Conservation (phyloP, 1,284 basidiomycete genomes). For the Athelia psychrophila region DNA sequence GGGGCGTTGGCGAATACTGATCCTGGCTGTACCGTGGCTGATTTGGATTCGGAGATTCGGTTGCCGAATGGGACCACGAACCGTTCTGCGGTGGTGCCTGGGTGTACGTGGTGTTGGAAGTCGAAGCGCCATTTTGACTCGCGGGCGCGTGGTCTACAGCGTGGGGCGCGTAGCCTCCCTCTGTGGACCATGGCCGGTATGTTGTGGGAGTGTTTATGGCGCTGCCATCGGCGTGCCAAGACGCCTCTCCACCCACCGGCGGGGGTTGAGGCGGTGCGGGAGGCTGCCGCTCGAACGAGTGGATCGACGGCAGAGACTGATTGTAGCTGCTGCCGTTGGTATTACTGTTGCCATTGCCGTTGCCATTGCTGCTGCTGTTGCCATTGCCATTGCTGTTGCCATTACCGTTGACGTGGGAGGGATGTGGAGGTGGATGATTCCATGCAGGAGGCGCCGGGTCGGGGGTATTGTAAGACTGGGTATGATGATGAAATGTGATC, state of each 20-base stretch:
- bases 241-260: not conserved
- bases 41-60: not conserved
- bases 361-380: too few relatives aligned
- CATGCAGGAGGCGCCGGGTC: conserved; percentile 40
- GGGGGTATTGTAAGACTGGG: conserved; percentile 8
- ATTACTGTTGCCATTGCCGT: too few relatives aligned
- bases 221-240: not conserved
- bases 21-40: not conserved
- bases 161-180: not conserved
- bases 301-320: not conserved
- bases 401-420: not conserved
- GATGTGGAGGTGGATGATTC: conserved; percentile 39
- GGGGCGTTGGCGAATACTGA: not conserved
- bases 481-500: not conserved
- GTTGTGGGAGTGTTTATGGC: not conserved
- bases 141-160: not conserved
- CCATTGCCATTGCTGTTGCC: too few relatives aligned
- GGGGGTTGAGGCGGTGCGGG: not conserved
- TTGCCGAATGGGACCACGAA: not conserved
- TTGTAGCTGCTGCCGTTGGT: too few relatives aligned
- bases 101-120: not conserved
- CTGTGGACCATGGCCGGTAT: not conserved
- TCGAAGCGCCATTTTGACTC: not conserved
- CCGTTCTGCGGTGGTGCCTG: not conserved
- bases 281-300: not conserved